phyloP scores from a whole-genome alignment of 1,284 basidiomycete species.

The Trichosporon sp. region DNA sequence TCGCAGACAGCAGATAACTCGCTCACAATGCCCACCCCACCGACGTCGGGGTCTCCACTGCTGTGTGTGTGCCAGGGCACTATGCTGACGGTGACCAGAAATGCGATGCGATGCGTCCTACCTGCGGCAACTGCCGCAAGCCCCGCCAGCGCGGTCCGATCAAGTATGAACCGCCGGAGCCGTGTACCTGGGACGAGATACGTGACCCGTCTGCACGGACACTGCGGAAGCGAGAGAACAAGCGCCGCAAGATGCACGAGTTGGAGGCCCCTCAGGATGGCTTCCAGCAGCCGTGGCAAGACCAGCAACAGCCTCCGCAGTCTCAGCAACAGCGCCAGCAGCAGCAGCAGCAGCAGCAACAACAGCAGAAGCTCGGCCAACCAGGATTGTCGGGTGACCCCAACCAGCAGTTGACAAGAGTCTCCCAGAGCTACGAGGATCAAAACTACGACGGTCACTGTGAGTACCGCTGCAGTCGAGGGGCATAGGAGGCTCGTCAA shows the following conservation, averaged over 20 bases:
- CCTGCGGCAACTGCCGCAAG: conserved; percentile 38
- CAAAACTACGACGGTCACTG: not conserved
- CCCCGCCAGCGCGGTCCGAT: conserved; percentile 29
- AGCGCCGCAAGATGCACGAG: conserved; percentile 8
- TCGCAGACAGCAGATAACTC: too few relatives aligned
- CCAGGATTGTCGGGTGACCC: not conserved
- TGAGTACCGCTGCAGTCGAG: not conserved
- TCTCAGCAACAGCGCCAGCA: not conserved
- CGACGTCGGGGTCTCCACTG: not conserved
- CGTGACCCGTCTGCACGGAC: conserved; percentile 31
- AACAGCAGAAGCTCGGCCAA: not conserved
- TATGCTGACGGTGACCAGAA: conserved; percentile 21
- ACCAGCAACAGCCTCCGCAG: not conserved
- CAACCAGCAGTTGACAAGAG: not conserved
- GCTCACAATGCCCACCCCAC: too few relatives aligned
- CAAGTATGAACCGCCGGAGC: conserved; percentile 21
- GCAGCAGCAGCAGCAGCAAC: not conserved
- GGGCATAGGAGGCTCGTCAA: not conserved
- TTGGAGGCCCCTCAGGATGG: not conserved
- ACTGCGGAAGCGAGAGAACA: conserved; percentile 26
- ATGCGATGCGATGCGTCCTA: conserved; percentile 40
- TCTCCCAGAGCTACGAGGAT: not conserved
- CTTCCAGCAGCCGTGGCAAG: not conserved
- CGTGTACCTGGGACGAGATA: conserved; percentile 40
- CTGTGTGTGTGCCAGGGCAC: not conserved